Evolutionary conservation across 441 rosid genomes (phyloP).

Genomic region (Capsella rubella): DNA sequence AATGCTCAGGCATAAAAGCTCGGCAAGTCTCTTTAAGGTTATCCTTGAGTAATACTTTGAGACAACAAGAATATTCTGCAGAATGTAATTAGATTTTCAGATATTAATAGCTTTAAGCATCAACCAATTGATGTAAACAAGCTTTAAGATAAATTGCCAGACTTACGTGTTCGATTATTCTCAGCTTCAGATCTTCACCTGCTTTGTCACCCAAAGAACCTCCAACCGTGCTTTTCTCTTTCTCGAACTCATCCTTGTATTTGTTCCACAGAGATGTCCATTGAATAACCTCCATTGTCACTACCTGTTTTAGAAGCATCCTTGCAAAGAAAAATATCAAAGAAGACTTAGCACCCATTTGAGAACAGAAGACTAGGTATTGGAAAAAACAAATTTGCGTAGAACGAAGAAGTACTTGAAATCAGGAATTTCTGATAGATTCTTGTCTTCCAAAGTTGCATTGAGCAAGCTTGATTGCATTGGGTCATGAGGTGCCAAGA

Average conservation of each 20-base stretch:
- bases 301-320: constrained; percentile 86
- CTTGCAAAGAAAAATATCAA: constrained; percentile 51
- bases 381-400: constrained; percentile 5
- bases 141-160: constrained; percentile 2
- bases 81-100: constrained; percentile 10
- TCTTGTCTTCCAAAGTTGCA: constrained; percentile 88
- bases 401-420: constrained; percentile 62
- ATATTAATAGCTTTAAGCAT: background rate
- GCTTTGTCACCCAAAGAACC: constrained; percentile 94
- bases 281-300: constrained; percentile 96
- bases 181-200: constrained; percentile 86
- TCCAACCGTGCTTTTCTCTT: constrained; percentile 86
- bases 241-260: constrained; percentile 86
- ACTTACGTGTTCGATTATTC: constrained; percentile 93
- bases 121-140: background rate
- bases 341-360: background rate
- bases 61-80: constrained; percentile 96
- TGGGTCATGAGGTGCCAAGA: constrained; percentile 87
- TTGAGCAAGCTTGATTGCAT: constrained; percentile 97
- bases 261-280: constrained; percentile 96
- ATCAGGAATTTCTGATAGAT: constrained; percentile 79
- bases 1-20: constrained; percentile 80
- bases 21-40: constrained; percentile 86
- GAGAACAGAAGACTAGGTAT: background rate
- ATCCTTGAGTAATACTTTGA: constrained; percentile 95